Conservation (phyloP, 345 rosid genomes). For the Arabidopsis arenosa region DNA sequence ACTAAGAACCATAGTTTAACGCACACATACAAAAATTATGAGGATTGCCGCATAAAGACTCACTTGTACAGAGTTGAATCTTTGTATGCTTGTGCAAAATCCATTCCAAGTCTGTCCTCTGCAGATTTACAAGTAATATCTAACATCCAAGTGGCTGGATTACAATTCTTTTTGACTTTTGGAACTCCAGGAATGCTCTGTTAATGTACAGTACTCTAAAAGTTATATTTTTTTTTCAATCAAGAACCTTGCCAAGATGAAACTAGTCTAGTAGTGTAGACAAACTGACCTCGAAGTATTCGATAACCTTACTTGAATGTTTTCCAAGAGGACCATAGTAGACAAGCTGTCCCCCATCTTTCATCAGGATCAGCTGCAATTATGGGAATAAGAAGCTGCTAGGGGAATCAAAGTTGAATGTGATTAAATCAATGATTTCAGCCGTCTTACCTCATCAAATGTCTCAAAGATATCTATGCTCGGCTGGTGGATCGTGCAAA, state of each 20-base stretch:
- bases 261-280: neutral
- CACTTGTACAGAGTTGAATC: conserved; percentile 51
- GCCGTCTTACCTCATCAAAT: conserved; percentile 53
- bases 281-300: conserved; percentile 51
- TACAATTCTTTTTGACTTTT: conserved; percentile 55
- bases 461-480: conserved; percentile 58
- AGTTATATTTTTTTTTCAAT: neutral
- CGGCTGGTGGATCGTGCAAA: conserved; percentile 65
- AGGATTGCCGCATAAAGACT: conserved; percentile 36
- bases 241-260: neutral
- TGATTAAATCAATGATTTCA: conserved; percentile 1
- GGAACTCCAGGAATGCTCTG: conserved; percentile 58
- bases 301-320: conserved; percentile 49
- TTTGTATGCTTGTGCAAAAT: conserved; percentile 50
- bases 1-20: neutral
- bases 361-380: conserved; percentile 53
- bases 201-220: neutral
- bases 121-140: conserved; percentile 56
- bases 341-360: conserved; percentile 50
- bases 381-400: conserved; percentile 1
- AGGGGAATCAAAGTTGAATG: neutral
- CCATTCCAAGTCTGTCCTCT: conserved; percentile 51
- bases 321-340: conserved; percentile 51
- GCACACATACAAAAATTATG: neutral
- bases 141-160: conserved; percentile 77